A percentile compares a stretch with the other conserved stretches of the same genome.
phyloP scores from a whole-genome alignment of 306 rosid genomes.

The Corylus heterophylla region DNA sequence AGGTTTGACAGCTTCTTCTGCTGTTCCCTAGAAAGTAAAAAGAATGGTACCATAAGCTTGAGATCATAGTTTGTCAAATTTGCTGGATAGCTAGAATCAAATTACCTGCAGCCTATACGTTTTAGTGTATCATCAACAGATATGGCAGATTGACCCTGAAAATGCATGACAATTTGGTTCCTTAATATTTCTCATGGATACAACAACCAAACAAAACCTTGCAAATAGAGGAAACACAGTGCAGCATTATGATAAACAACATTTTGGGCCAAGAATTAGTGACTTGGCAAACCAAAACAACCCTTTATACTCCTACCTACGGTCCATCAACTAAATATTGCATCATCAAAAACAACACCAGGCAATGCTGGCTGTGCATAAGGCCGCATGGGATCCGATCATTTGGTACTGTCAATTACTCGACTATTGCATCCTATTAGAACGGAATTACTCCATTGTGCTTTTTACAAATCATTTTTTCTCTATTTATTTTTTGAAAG shows the following conservation, averaged over 20 bases:
- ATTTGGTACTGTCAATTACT: neutral
- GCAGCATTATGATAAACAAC: neutral
- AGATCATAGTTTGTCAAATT: slow-evolving; percentile 10
- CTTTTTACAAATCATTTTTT: neutral
- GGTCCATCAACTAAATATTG: neutral
- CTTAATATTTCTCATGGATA: slow-evolving; percentile 28
- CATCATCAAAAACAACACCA: neutral
- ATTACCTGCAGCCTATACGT: slow-evolving; percentile 66
- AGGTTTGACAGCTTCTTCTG: slow-evolving; percentile 54
- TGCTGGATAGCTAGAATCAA: slow-evolving; percentile 7
- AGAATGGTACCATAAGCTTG: slow-evolving; percentile 19
- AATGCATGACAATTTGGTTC: slow-evolving; percentile 38
- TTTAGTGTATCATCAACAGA: slow-evolving; percentile 67
- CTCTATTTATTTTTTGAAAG: neutral
- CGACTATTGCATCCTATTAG: neutral
- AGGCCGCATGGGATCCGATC: neutral
- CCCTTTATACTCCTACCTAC: neutral
- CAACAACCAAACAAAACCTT: slow-evolving; percentile 6
- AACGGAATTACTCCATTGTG: neutral
- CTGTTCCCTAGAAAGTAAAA: slow-evolving; percentile 54
- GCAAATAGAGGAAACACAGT: slow-evolving; percentile 2
- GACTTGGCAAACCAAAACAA: neutral
- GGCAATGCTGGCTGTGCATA: neutral
- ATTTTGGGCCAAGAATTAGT: neutral
- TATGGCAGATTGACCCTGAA: slow-evolving; percentile 67